These are phyloP conservation scores for Podospora pseudopauciseta DNA, from an alignment of 495 filamentous ascomycete genomes.

Conservation along the genomic window DNA sequence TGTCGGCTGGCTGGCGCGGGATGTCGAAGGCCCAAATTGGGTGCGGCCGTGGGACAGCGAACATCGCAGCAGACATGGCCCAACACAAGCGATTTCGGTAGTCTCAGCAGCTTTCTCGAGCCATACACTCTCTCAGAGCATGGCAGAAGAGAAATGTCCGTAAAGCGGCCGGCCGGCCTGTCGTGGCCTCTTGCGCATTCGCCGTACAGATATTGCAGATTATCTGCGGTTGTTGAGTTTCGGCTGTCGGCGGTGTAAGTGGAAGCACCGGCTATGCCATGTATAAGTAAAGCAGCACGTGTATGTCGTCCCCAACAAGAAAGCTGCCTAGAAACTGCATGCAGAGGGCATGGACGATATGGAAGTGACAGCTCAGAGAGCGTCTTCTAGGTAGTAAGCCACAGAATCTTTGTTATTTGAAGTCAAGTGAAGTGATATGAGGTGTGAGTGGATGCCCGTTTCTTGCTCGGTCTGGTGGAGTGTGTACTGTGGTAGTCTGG, in stretches of 20 bases:
- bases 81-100: conserved; percentile 1
- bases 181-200: neutral
- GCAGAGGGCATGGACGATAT: neutral
- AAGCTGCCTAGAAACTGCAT: neutral
- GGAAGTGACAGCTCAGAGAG: conserved; percentile 8
- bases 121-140: neutral
- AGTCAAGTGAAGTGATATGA: neutral
- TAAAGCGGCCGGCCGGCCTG: neutral
- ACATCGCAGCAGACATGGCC: neutral
- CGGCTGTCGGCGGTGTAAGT: neutral
- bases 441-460: neutral
- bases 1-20: conserved; percentile 24
- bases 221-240: neutral
- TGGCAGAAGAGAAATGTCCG: neutral
- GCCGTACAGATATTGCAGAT: neutral
- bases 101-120: neutral
- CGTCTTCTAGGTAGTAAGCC: conserved; percentile 19
- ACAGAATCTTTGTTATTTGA: neutral
- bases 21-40: conserved; percentile 18
- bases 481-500: neutral
- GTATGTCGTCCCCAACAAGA: neutral
- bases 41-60: conserved; percentile 1
- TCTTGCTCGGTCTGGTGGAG: conserved; percentile 2
- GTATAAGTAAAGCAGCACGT: neutral
- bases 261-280: neutral